Evolutionary conservation across 352 stramenopile genomes (phyloP).

Genomic region (Pythium aphanidermatum): DNA sequence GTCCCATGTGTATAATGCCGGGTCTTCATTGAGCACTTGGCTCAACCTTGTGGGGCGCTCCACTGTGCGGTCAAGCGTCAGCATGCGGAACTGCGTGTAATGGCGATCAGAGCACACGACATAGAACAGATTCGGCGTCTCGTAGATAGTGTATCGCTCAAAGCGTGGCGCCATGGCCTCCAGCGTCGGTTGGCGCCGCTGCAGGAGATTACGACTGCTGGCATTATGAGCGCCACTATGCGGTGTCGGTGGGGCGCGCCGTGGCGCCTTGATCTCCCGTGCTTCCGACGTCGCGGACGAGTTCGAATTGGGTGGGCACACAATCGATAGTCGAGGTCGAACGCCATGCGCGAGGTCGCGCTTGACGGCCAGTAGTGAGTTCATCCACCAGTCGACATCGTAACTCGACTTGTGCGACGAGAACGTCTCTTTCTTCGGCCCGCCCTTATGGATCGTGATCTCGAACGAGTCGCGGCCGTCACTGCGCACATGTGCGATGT

Average conservation of each 20-base stretch:
- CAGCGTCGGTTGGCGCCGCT: conserved; percentile 60
- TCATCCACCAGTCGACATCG: conserved; percentile 88
- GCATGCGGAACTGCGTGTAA: conserved; percentile 72
- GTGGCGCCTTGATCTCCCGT: conserved; percentile 13
- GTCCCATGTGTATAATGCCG: conserved; percentile 62
- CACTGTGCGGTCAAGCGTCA: conserved; percentile 65
- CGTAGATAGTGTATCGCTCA: conserved; percentile 83
- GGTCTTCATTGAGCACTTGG: conserved; percentile 63
- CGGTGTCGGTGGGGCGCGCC: conserved; percentile 26
- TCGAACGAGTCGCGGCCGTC: conserved; percentile 81
- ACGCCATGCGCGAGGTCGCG: conserved; percentile 60
- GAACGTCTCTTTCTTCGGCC: conserved; percentile 82
- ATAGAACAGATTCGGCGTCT: conserved; percentile 63
- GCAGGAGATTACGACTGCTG: conserved; percentile 30
- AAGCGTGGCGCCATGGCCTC: conserved; percentile 57
- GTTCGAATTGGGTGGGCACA: conserved; percentile 36
- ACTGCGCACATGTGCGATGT: conserved; percentile 76
- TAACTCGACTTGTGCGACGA: conserved; percentile 80
- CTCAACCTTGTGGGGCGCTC: conserved; percentile 46
- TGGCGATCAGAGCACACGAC: conserved; percentile 83
- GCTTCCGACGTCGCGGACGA: conserved; percentile 15
- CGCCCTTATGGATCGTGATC: conserved; percentile 36
- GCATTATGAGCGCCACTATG: conserved; percentile 12
- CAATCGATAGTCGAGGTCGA: conserved; percentile 48
- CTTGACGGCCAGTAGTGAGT: conserved; percentile 71